Conservation (phyloP, 805 yeast species). For the Candida sonorensis region DNA sequence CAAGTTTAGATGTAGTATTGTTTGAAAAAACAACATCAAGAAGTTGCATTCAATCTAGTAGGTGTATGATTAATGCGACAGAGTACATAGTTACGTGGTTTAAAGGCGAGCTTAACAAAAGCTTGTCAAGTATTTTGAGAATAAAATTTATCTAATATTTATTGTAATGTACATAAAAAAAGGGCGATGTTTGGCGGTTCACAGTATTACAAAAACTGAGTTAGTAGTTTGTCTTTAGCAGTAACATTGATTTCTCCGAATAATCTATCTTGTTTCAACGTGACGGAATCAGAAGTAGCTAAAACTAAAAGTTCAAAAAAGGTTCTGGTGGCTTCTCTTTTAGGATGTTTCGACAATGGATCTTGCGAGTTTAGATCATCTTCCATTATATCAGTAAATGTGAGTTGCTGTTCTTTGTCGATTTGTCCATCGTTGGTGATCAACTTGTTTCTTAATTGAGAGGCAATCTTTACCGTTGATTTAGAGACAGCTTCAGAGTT, state of each 20-base stretch:
- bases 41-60: no score
- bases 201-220: slow-evolving; percentile 13
- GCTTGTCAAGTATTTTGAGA: no score
- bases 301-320: slow-evolving; percentile 80
- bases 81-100: no score
- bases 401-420: slow-evolving; percentile 15
- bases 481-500: slow-evolving; percentile 37
- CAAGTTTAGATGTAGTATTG: no score
- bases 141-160: no score
- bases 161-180: no score
- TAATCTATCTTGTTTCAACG: slow-evolving; percentile 49
- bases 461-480: slow-evolving; percentile 50
- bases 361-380: slow-evolving; percentile 27
- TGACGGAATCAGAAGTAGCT: slow-evolving; percentile 69
- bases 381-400: slow-evolving; percentile 34
- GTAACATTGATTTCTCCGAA: slow-evolving; percentile 54
- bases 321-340: slow-evolving; percentile 58
- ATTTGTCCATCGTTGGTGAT: slow-evolving; percentile 4
- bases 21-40: no score
- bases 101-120: no score
- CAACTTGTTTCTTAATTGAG: slow-evolving; percentile 33
- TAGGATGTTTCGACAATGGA: slow-evolving; percentile 33
- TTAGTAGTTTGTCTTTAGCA: slow-evolving; percentile 11
- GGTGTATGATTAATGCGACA: no score
- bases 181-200: no score